Evolutionary conservation across 164 flowering plant genomes (phyloP).

Genomic region (Macadamia integrifolia): DNA sequence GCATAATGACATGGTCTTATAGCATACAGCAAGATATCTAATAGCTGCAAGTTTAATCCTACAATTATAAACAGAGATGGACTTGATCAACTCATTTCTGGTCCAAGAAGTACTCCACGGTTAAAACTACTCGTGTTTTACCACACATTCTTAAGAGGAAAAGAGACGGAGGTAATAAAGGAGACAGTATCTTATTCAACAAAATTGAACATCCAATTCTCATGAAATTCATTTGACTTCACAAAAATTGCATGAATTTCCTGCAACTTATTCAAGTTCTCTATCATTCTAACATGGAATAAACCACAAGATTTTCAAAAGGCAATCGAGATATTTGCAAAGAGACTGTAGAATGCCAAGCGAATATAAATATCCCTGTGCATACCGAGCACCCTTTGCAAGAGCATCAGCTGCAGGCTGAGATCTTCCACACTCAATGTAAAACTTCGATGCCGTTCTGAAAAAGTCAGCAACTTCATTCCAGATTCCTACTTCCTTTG

Average conservation of each 20-base stretch:
- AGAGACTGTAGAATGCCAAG: background rate
- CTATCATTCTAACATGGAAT: background rate
- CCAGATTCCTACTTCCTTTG: constrained; percentile 76
- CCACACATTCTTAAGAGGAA: no score
- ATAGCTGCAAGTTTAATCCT: background rate
- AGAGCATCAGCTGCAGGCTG: constrained; percentile 98
- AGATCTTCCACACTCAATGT: constrained; percentile 71
- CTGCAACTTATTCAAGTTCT: background rate
- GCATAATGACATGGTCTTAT: background rate
- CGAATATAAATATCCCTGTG: background rate
- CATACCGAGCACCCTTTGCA: constrained; percentile 90
- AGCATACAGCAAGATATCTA: background rate
- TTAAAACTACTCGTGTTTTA: no score
- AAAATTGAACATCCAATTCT: background rate
- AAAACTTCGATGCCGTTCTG: constrained; percentile 76
- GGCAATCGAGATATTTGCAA: background rate
- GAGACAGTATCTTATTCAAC: no score
- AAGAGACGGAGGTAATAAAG: background rate
- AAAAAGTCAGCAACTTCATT: constrained; percentile 79
- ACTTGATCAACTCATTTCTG: background rate
- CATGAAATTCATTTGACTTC: background rate
- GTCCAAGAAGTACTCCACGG: background rate
- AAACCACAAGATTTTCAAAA: background rate
- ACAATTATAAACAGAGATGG: background rate
- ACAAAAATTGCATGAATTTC: background rate